Base-by-base conservation (phyloP, 768 basidiomycete genomes). In the Daedaleopsis sinensis region DNA sequence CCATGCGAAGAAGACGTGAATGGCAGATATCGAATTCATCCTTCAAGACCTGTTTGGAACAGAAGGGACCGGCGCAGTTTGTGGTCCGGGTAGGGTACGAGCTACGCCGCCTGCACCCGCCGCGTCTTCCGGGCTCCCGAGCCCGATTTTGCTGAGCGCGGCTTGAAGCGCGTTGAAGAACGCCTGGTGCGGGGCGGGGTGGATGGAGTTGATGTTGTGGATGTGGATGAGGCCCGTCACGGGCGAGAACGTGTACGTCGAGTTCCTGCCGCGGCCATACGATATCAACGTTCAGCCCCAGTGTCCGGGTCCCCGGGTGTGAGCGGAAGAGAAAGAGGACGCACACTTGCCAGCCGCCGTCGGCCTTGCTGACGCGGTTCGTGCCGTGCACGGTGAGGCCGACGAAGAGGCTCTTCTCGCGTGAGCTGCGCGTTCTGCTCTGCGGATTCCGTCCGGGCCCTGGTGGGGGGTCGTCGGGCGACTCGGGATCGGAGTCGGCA, bases 181-280 rank as follows among this genome's bases (percentile, higher is more conserved):
- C 0, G 86, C 82, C 52, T 84, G 79, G 67, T 90, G 89, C 3
- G 91, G 91, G 1, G 87, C 86, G 0, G 91, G 91, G 48, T 86
- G 82, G 50, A 93, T 92, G n/a, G 87, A 87, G 69, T 93, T 83
- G 52, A 94, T 77, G 50, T 77, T 77, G 68, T 94, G 91, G 51
- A 78, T 66, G 51, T 84, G 73, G 57, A 94, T 85, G 44, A 86
- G 79, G 6, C 89, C 91, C 0, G 83, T 82, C 23, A 74, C 55
- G 0, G 89, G 88, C 2, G 90, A 91, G 71, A 93, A 92, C 0
- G 77, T 76, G 72, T 94, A 93, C 27, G 87, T 90, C 52, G 85
- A 90, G 67, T 84, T 80, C 43, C 90, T 91, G 71, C n/a, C n/a
- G n/a, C n/a, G n/a, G n/a, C n/a, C n/a, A n/a, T n/a, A n/a, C n/a